These are phyloP conservation scores for Phytophthora pisi DNA, from an alignment of 352 stramenopile genomes.

Conservation along the genomic window DNA sequence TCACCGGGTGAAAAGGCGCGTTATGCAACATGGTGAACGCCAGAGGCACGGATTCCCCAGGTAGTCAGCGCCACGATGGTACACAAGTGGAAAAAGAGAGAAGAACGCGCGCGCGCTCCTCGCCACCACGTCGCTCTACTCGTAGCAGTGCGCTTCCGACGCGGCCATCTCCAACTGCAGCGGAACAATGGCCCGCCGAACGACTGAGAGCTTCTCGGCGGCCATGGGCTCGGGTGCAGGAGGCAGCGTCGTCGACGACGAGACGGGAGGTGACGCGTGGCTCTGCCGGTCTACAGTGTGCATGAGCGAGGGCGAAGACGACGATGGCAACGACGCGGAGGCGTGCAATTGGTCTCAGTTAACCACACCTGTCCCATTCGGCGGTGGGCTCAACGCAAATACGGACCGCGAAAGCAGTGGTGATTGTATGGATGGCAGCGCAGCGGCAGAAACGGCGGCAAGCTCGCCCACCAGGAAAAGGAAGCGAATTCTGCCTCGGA, in stretches of 20 bases:
- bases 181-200: slow-evolving; percentile 32
- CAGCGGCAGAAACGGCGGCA: not conserved
- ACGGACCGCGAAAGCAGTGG: not conserved
- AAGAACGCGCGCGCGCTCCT: slow-evolving; percentile 17
- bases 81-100: slow-evolving; percentile 32
- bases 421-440: not conserved
- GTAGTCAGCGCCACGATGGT: slow-evolving; percentile 19
- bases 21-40: slow-evolving; percentile 24
- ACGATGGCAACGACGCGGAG: slow-evolving; percentile 28
- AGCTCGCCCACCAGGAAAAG: slow-evolving; percentile 6
- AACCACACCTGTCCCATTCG: slow-evolving; percentile 22
- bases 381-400: not conserved
- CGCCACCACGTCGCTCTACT: slow-evolving; percentile 9
- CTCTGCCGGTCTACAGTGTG: slow-evolving; percentile 63
- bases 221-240: slow-evolving; percentile 14
- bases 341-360: slow-evolving; percentile 31
- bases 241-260: slow-evolving; percentile 14
- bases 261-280: slow-evolving; percentile 49
- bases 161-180: slow-evolving; percentile 30
- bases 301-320: slow-evolving; percentile 34
- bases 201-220: slow-evolving; percentile 20
- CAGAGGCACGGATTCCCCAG: slow-evolving; percentile 23
- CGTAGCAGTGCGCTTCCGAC: slow-evolving; percentile 35
- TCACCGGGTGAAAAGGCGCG: slow-evolving; percentile 21
- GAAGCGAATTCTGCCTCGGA: slow-evolving; percentile 26